Conservation (phyloP, 768 basidiomycete genomes). For the Serendipita sp. region DNA sequence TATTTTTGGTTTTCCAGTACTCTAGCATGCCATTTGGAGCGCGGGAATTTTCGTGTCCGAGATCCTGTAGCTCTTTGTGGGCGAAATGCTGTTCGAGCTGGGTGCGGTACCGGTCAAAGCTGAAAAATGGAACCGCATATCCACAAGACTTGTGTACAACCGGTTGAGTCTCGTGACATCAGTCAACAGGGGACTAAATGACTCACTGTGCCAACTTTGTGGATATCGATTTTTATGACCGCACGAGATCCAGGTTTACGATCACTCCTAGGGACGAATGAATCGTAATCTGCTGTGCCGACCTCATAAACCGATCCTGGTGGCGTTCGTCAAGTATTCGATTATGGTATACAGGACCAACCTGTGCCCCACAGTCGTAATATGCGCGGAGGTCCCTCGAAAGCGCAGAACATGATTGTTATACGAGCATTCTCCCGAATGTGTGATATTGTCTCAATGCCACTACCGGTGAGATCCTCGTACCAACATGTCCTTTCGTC, state of each 20-base stretch:
- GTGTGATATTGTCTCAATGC: constrained; percentile 44
- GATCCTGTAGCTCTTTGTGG: constrained; percentile 29
- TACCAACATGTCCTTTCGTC: constrained; percentile 47
- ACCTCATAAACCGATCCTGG: constrained; percentile 45
- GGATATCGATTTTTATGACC: constrained; percentile 42
- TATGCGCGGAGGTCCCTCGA: constrained; percentile 43
- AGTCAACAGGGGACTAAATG: not conserved
- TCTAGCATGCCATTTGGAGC: constrained; percentile 30
- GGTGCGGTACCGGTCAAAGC: constrained; percentile 39
- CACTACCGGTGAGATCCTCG: constrained; percentile 56
- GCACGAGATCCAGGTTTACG: constrained; percentile 44
- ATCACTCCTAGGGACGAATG: constrained; percentile 27
- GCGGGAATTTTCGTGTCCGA: constrained; percentile 11
- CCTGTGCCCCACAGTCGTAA: constrained; percentile 45
- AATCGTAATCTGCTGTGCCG: constrained; percentile 43
- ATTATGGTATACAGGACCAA: constrained; percentile 13
- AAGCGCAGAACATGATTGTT: constrained; percentile 44
- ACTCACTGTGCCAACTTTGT: constrained; percentile 37
- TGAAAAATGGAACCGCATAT: constrained; percentile 44
- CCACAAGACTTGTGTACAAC: constrained; percentile 41
- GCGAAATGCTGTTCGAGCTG: constrained; percentile 31
- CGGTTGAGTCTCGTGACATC: not conserved
- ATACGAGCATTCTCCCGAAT: constrained; percentile 47
- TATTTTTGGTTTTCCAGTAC: constrained; percentile 40
- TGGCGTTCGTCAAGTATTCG: not conserved